These are phyloP conservation scores for Fragaria ananassa DNA, from an alignment of 306 rosid genomes.

Conservation along the genomic window DNA sequence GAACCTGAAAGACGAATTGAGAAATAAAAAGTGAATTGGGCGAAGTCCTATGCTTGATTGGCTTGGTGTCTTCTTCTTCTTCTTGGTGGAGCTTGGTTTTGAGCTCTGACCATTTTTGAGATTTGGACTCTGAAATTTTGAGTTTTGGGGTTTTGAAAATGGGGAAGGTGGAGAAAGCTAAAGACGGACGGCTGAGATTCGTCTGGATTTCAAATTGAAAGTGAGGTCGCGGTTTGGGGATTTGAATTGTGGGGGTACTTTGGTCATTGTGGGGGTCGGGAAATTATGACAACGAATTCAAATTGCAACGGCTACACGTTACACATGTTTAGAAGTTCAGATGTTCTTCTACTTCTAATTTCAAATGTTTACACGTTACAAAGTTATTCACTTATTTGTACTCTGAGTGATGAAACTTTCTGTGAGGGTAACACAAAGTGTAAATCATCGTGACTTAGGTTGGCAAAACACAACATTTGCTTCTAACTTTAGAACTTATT, in stretches of 20 bases:
- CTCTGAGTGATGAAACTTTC: neutral
- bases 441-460: too few relatives aligned
- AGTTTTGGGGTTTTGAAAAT: slow-evolving; percentile 15
- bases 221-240: slow-evolving; percentile 58
- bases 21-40: slow-evolving; percentile 49
- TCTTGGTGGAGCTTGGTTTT: slow-evolving; percentile 18
- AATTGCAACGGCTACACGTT: slow-evolving; percentile 65
- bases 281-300: slow-evolving; percentile 32
- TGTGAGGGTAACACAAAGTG: neutral
- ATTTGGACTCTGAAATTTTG: slow-evolving; percentile 17
- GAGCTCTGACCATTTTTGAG: slow-evolving; percentile 27
- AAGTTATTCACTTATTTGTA: neutral
- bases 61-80: neutral
- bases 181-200: slow-evolving; percentile 61
- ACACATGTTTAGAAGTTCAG: too few relatives aligned
- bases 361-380: too few relatives aligned
- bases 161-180: neutral
- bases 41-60: slow-evolving; percentile 36
- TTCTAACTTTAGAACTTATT: neutral
- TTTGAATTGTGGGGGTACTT: slow-evolving; percentile 57
- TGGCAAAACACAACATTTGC: neutral
- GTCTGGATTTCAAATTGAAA: slow-evolving; percentile 35
- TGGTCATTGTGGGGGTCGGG: slow-evolving; percentile 28
- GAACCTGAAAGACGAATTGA: slow-evolving; percentile 67
- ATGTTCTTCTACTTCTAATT: too few relatives aligned